Base-by-base conservation (phyloP, 495 filamentous ascomycete genomes). In the Hypoxylon trugodes region DNA sequence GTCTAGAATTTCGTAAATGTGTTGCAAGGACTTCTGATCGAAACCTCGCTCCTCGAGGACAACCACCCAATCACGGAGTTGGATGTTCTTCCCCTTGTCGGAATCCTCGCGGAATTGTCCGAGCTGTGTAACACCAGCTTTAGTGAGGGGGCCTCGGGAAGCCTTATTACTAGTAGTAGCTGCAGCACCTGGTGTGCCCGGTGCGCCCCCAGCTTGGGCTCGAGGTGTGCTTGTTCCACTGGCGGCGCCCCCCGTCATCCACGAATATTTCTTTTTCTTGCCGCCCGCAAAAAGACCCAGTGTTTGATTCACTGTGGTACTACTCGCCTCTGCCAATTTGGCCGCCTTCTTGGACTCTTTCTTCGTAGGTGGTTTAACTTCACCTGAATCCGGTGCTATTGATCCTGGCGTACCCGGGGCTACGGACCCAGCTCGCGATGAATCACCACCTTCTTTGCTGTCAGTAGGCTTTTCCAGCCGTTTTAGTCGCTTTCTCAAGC, bases 1-100 rank as follows among this genome's bases (percentile, higher is more conserved):
- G 56, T 87, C 86, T 59, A 88, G 66, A 51, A 71, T 76, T 35
- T 75, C 57, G 63, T 87, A 87, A 2, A 81, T 80, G 52, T 76
- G 73, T 58, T 87, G 82, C 6, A 89, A 50, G 1, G 82, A 81
- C 68, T 73, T 81, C 35, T 69, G 69, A 43, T 87, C 85, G 62
- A 75, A 77, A 3, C 84, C 83, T 61, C 88, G 86, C 28, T 78
- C 74, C 66, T 91, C 89, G 24, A 92, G 77, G 8, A 82, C 87
- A 6, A 75, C 73, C 6, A 90, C 69, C 83, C 85, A 86, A 73
- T 92, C 89, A 18, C 89, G 75, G 43, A 90, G 74, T 73, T 92
- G 87, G n/a, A 92, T 83, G 12, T 82, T 84, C 51, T 77, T 79
- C 2, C 87, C 88, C 56, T 81, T 81, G 21, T 84, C 79, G 0